Conservation (phyloP, 1,284 basidiomycete genomes). For the Marasmius fiardii region DNA sequence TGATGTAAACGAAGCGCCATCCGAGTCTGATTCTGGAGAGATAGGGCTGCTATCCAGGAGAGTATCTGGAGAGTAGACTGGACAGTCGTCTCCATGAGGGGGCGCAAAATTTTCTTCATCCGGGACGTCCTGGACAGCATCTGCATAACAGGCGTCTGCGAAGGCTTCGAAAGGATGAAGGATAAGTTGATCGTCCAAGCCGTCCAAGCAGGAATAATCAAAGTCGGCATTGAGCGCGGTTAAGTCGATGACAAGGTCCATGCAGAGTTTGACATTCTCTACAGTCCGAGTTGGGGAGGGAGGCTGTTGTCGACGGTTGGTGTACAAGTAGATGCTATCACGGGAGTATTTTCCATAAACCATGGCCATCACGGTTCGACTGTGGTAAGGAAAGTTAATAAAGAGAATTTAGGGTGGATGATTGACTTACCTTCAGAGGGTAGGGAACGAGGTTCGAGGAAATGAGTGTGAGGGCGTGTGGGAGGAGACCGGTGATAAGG, state of each 20-base stretch:
- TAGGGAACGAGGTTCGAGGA: background rate
- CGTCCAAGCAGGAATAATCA: slow-evolving; percentile 33
- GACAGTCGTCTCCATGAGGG: background rate
- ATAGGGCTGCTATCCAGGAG: background rate
- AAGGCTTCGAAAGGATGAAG: slow-evolving; percentile 31
- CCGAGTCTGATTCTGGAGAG: background rate
- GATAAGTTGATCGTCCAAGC: slow-evolving; percentile 34
- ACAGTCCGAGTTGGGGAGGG: background rate
- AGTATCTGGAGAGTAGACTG: background rate
- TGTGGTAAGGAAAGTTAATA: background rate
- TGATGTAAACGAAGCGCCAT: background rate
- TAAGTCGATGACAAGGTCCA: slow-evolving; percentile 22
- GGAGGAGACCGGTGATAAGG: background rate
- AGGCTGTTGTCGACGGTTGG: background rate
- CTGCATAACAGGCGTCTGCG: slow-evolving; percentile 30
- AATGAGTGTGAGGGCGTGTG: background rate
- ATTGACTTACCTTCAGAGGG: background rate
- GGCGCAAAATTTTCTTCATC: background rate
- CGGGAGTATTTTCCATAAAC: background rate
- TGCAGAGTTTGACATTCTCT: background rate
- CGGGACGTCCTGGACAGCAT: slow-evolving; percentile 16
- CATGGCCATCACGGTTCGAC: background rate
- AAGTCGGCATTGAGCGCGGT: slow-evolving; percentile 33
- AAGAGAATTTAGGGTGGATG: background rate
- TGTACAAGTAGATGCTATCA: background rate